Evolutionary conservation across 768 basidiomycete species (phyloP), one percentile per base, ranked within the genome.

Genomic region (Termitomyces sp.): DNA sequence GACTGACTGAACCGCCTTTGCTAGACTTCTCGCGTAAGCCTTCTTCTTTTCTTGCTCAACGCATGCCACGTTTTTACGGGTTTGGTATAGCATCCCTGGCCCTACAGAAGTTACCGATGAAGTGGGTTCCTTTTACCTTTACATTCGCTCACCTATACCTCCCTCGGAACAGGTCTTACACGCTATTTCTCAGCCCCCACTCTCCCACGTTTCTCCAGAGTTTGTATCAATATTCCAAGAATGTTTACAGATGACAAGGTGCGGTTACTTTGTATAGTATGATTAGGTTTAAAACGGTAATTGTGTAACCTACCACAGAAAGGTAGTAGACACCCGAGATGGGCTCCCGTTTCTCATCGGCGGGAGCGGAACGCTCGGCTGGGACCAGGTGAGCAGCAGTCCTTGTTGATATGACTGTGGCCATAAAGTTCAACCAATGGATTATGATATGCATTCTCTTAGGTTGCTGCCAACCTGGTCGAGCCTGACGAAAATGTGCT

Each of bases 281-380:
- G 53, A 26, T 26, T 28, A 29, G 53, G 29, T 54, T 34, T 28
- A 5, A 22, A 28, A 29, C 52, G 49, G 22, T n/a, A 51, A 51
- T 18, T 37, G 37, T 18, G 36, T 26, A 36, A 10, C 51, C 18
- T 39, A 41, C 26, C 26, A 39, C 59, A 86, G 88, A 58, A 72
- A 87, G 53, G 83, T 94, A 20, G 74, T 95, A 24, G 83, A 81
- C 66, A 84, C 92, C 31, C 76, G 77, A 46, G 72, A 75, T 29
- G 86, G 79, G 7, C 92, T 91, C 67, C 87, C 87, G 0, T 90
- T 97, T 77, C 73, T 97, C 65, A 84, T 96, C 54, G 84, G 90
- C 4, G 94, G 94, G 1, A 88, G 85, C 56, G 94, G 94, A 26
- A 96, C 94, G 3, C 75, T 96, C 31, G 94, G 94, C 16, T 96